Base-by-base conservation (phyloP, 164 flowering plant species). In the Taxillus chinensis region DNA sequence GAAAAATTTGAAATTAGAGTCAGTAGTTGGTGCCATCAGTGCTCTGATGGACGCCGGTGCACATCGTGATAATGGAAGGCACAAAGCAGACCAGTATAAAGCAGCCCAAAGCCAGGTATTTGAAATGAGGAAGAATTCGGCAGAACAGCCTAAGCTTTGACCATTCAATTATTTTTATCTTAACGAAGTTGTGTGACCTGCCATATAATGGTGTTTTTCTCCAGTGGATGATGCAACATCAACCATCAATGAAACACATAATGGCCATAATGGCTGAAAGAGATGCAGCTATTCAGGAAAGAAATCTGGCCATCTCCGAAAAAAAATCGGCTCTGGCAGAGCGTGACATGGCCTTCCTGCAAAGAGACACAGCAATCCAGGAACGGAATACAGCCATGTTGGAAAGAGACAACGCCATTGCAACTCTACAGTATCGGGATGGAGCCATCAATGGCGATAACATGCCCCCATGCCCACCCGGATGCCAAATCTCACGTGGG, bases 41-140 rank as follows among this genome's bases (percentile, higher is more conserved):
- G 48, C 59, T 55, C 72, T 41, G 38, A 92, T 92, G 98, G 98
- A 84, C 64, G 89, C 86, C 43, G 69, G 82, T 57, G 92, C 83
- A 64, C 98, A 89, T 76, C 90, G 87, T 64, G 98, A 87, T 70
- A 87, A 89, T 80, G 98, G 93, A 64, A 78, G 95, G 62, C 89
- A 80, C 65, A 86, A 80, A 71, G 71, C 78, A 49, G 89, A 87
- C 45, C 86, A 77, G 59, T 86, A 81, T 67, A 82, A 78, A 75
- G 59, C 82, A n/a, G 72, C 82, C 64, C 91, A 89, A 71, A 59
- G 77, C 55, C 96, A 87, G 93, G 93, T 86, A 83, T n/a, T 15
- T 39, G 45, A 6, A 63, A 50, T 37, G 39, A 51, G 3, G 10
- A 45, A 42, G 8, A 5, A 8, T 6, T 42, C 9, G n/a, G 6